Conservation (phyloP, 2,329 filamentous ascomycete genomes). For the Didymosphaeria variabile region DNA sequence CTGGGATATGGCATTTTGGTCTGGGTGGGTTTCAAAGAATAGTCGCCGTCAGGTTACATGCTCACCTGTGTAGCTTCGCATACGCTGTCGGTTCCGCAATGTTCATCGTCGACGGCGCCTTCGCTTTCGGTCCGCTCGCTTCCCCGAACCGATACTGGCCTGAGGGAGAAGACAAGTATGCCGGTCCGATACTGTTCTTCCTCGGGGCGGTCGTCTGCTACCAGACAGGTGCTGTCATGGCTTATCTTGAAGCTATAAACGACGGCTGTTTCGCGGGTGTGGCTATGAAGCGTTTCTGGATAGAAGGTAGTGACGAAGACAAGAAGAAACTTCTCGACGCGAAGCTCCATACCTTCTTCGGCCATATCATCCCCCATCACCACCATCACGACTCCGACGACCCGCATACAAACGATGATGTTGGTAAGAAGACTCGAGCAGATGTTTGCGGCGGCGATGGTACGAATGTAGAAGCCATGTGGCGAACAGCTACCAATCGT, state of each 20-base stretch:
- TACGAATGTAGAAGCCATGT: background rate
- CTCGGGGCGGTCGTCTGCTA: constrained; percentile 3
- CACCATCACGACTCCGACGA: constrained; percentile 4
- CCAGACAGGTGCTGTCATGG: constrained; percentile 10
- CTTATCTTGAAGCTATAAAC: constrained; percentile 13
- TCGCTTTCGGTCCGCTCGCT: constrained; percentile 12
- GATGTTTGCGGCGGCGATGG: background rate
- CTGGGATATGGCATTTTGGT: constrained; percentile 16
- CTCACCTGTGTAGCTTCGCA: background rate
- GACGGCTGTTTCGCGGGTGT: constrained; percentile 13
- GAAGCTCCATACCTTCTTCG: constrained; percentile 8
- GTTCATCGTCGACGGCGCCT: constrained; percentile 10
- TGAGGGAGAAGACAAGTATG: constrained; percentile 12
- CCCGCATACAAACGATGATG: background rate
- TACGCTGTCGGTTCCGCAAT: constrained; percentile 11
- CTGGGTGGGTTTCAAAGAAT: background rate
- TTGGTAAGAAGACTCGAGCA: background rate
- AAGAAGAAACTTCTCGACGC: constrained; percentile 10
- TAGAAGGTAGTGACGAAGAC: constrained; percentile 7
- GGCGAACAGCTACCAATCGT: background rate
- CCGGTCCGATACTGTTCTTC: constrained; percentile 11
- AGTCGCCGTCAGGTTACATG: background rate
- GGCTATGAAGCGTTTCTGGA: constrained; percentile 14
- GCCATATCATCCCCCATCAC: constrained; percentile 7
- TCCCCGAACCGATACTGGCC: constrained; percentile 5